phyloP scores from a whole-genome alignment of 2,329 filamentous ascomycete genomes.

The Aspergillus sp. region DNA sequence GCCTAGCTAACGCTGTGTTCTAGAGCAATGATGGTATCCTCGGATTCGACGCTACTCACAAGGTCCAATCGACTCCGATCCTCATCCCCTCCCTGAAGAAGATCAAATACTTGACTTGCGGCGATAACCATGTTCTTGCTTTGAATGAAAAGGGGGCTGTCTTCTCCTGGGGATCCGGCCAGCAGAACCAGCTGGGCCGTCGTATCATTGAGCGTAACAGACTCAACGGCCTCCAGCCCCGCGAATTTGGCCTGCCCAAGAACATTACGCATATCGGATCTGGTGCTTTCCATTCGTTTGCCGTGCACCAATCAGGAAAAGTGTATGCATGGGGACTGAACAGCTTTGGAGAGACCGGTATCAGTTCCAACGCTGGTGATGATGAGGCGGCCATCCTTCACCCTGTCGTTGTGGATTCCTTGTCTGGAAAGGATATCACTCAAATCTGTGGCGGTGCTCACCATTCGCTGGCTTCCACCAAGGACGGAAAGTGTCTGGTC shows the following conservation, averaged over 20 bases:
- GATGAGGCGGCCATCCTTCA: slow-evolving; percentile 70
- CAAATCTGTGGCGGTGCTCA: slow-evolving; percentile 71
- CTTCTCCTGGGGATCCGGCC: slow-evolving; percentile 63
- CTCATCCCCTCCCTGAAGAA: slow-evolving; percentile 54
- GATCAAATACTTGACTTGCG: slow-evolving; percentile 53
- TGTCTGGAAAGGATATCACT: slow-evolving; percentile 63
- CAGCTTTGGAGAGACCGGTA: slow-evolving; percentile 78
- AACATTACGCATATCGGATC: slow-evolving; percentile 61
- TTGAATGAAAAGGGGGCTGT: slow-evolving; percentile 59
- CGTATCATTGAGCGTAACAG: slow-evolving; percentile 60
- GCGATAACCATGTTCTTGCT: slow-evolving; percentile 57
- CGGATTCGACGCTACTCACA: slow-evolving; percentile 51
- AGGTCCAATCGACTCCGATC: slow-evolving; percentile 45
- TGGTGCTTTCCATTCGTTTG: slow-evolving; percentile 80
- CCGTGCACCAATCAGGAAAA: slow-evolving; percentile 63
- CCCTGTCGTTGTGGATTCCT: slow-evolving; percentile 63
- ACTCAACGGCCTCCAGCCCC: slow-evolving; percentile 54
- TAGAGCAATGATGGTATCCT: slow-evolving; percentile 63
- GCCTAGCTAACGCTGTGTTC: slow-evolving; percentile 6
- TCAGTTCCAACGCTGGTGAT: slow-evolving; percentile 61
- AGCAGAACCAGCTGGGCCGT: slow-evolving; percentile 68
- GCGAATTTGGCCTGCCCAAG: slow-evolving; percentile 57
- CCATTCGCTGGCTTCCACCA: slow-evolving; percentile 63
- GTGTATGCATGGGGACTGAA: slow-evolving; percentile 85
- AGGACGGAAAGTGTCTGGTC: slow-evolving; percentile 54